Percentiles rank a stretch among this genome's conserved stretches.
Evolutionary conservation across 1,284 basidiomycete genomes (phyloP).

Genomic region (Boletus hoseneyae): DNA sequence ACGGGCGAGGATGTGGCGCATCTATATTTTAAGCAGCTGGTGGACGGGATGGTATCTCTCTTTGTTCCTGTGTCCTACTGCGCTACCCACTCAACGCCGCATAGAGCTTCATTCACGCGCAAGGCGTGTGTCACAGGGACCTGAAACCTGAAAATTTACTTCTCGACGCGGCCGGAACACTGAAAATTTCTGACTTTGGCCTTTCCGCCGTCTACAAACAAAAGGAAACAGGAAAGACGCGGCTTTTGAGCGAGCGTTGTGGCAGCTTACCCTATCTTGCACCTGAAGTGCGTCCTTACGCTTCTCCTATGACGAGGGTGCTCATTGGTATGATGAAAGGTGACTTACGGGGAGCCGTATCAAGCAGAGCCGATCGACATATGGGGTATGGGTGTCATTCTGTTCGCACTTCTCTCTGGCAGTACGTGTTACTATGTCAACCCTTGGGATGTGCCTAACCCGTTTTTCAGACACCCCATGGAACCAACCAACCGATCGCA

Average conservation of each 20-base stretch:
- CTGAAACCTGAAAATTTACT: constrained; percentile 96
- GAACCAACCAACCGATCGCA: constrained; percentile 86
- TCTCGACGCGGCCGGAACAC: constrained; percentile 70
- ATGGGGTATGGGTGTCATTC: constrained; percentile 96
- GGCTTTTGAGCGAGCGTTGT: constrained; percentile 75
- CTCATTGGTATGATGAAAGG: constrained; percentile 32
- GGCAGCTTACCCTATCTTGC: constrained; percentile 96
- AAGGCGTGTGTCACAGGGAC: constrained; percentile 95
- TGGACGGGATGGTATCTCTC: constrained; percentile 66
- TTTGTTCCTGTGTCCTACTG: neutral
- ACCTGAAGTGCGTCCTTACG: constrained; percentile 67
- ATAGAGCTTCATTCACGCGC: constrained; percentile 79
- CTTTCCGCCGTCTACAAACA: constrained; percentile 90
- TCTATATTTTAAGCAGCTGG: constrained; percentile 88
- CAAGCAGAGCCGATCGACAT: constrained; percentile 91
- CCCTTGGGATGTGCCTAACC: neutral
- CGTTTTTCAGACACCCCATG: constrained; percentile 83
- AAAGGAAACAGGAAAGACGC: constrained; percentile 63
- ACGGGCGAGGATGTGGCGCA: constrained; percentile 88
- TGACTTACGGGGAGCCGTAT: constrained; percentile 62
- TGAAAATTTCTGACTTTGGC: constrained; percentile 97
- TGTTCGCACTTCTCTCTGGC: constrained; percentile 89
- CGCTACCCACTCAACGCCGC: constrained; percentile 10
- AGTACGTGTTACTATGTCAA: constrained; percentile 55
- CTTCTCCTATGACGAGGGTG: neutral